Conservation (phyloP, 2,329 filamentous ascomycete genomes). For the Paramyrothecium sp. region DNA sequence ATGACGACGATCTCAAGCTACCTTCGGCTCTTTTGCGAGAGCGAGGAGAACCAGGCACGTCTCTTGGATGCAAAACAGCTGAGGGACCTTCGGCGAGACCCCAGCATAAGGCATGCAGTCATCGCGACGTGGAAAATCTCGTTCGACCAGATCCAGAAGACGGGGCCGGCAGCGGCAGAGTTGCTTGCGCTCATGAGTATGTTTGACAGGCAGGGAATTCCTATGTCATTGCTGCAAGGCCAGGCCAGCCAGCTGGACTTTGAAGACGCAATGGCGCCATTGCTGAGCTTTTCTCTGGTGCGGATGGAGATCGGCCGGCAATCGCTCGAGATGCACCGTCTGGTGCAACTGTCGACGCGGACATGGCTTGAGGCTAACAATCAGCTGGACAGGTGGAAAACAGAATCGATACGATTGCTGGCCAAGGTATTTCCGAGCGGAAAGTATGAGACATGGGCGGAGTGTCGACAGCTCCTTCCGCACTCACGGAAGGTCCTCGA, state of each 20-base stretch:
- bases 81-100: not conserved
- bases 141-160: slow-evolving; percentile 29
- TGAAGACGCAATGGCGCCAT: not conserved
- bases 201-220: slow-evolving; percentile 41
- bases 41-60: slow-evolving; percentile 4
- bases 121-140: not conserved
- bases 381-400: not conserved
- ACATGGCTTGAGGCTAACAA: not conserved
- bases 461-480: not conserved
- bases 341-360: not conserved
- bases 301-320: not conserved
- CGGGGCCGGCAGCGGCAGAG: slow-evolving; percentile 31
- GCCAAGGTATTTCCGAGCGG: not conserved
- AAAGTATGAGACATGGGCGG: not conserved
- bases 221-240: slow-evolving; percentile 22
- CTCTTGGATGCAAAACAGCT: not conserved
- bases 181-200: slow-evolving; percentile 45
- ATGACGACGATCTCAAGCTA: slow-evolving; percentile 33
- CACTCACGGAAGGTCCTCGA: not conserved
- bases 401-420: not conserved
- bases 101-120: not conserved
- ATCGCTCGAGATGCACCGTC: not conserved
- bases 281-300: not conserved
- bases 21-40: slow-evolving; percentile 27
- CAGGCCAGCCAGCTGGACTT: not conserved